Percentiles rank a stretch among this genome's conserved stretches.
These are phyloP conservation scores for Nicotiana attenuata DNA, from an alignment of 257 asterid genomes.

Conservation along the genomic window DNA sequence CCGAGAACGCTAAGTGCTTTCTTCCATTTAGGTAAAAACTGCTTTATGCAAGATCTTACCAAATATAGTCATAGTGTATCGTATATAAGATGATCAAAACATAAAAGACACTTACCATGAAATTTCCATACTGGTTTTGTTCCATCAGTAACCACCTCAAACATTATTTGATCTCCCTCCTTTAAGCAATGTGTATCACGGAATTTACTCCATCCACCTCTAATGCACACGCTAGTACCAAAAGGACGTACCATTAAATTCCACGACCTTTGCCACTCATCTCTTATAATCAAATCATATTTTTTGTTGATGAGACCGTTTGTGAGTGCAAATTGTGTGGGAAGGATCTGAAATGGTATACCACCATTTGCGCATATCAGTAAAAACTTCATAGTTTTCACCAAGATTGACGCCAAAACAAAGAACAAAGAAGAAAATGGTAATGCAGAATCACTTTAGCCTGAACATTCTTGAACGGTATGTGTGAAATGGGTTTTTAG, in stretches of 20 bases:
- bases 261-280: neutral
- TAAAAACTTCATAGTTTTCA: neutral
- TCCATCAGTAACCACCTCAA: slow-evolving; percentile 6
- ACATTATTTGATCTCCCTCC: slow-evolving; percentile 8
- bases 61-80: neutral
- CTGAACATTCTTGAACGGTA: neutral
- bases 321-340: neutral
- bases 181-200: neutral
- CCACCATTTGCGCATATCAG: neutral
- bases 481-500: neutral
- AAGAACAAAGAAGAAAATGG: neutral
- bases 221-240: neutral
- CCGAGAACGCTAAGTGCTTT: neutral
- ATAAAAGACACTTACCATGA: slow-evolving; percentile 1
- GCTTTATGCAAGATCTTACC: neutral
- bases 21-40: neutral
- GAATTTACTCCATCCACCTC: slow-evolving; percentile 2
- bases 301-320: slow-evolving; percentile 2
- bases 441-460: neutral
- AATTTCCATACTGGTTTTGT: neutral
- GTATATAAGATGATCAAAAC: neutral
- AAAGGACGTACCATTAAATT: slow-evolving; percentile 5
- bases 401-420: neutral
- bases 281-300: neutral
- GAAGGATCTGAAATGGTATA: neutral